Percentiles rank a stretch among this genome's conserved stretches.
Evolutionary conservation across 2,329 filamentous ascomycete species (phyloP).

Genomic region (Periconia macrospinosa): DNA sequence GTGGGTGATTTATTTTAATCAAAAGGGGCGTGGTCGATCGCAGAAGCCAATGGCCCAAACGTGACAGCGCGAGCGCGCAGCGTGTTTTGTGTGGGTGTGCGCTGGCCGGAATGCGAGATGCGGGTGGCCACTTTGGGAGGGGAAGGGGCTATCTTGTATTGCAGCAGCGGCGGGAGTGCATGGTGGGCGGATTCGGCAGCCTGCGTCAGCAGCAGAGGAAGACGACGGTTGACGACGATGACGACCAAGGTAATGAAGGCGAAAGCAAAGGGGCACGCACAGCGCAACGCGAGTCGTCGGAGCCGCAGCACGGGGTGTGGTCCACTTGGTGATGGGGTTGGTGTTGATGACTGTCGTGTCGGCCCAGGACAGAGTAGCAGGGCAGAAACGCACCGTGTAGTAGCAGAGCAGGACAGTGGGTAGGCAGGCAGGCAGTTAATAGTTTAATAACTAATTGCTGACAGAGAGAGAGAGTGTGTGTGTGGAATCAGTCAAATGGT

Average conservation of each 20-base stretch:
- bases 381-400: too few relatives aligned
- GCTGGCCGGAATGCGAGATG: too few relatives aligned
- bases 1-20: too few relatives aligned
- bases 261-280: background rate
- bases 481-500: too few relatives aligned
- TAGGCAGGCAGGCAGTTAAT: too few relatives aligned
- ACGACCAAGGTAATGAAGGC: background rate
- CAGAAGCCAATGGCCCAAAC: slow-evolving; percentile 2
- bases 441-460: too few relatives aligned
- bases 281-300: background rate
- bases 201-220: background rate
- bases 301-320: background rate
- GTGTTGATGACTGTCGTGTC: too few relatives aligned
- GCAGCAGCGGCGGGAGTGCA: slow-evolving; percentile 9
- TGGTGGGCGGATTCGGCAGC: slow-evolving; percentile 9
- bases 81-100: background rate
- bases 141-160: slow-evolving; percentile 18
- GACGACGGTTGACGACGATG: background rate
- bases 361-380: too few relatives aligned
- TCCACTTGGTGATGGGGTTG: background rate
- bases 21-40: too few relatives aligned
- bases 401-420: too few relatives aligned
- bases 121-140: background rate
- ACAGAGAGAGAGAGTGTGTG: too few relatives aligned
- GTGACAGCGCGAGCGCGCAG: slow-evolving; percentile 24